Evolutionary conservation across 2,329 filamentous ascomycete species (phyloP).

Genomic region (Cytospora mali): DNA sequence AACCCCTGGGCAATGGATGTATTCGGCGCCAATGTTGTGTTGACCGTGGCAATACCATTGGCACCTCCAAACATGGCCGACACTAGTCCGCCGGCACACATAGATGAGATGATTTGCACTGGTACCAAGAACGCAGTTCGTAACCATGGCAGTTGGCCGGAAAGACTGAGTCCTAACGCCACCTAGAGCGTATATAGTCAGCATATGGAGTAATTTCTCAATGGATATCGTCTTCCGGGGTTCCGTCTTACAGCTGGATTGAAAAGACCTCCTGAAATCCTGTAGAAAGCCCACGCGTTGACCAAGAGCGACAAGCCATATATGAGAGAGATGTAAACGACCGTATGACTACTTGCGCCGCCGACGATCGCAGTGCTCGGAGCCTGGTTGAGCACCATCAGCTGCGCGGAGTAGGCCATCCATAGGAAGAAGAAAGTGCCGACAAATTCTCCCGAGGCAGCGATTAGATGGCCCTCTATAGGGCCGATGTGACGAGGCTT

Average conservation of each 20-base stretch:
- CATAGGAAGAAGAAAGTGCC: constrained; percentile 49
- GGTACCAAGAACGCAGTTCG: constrained; percentile 51
- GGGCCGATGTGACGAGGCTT: constrained; percentile 13
- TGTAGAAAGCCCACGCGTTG: constrained; percentile 54
- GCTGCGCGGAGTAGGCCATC: constrained; percentile 42
- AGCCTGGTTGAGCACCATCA: constrained; percentile 35
- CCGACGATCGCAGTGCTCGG: not conserved
- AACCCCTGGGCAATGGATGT: constrained; percentile 54
- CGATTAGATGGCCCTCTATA: constrained; percentile 13
- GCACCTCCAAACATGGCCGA: constrained; percentile 52
- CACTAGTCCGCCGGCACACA: constrained; percentile 58
- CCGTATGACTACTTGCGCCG: constrained; percentile 20
- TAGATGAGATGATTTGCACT: constrained; percentile 56
- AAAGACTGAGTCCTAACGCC: constrained; percentile 55
- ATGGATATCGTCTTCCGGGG: not conserved
- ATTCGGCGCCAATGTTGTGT: constrained; percentile 49
- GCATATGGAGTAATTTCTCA: not conserved
- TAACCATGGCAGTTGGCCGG: constrained; percentile 49
- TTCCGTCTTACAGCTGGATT: constrained; percentile 45
- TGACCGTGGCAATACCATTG: constrained; percentile 47
- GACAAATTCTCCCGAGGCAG: constrained; percentile 42
- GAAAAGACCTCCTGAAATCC: constrained; percentile 48
- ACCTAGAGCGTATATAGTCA: constrained; percentile 34
- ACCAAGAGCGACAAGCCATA: constrained; percentile 50
- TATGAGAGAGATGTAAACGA: constrained; percentile 43